These are phyloP conservation scores for Naganishia vaughanmartiniae DNA, from an alignment of 768 basidiomycete species.

Conservation along the genomic window DNA sequence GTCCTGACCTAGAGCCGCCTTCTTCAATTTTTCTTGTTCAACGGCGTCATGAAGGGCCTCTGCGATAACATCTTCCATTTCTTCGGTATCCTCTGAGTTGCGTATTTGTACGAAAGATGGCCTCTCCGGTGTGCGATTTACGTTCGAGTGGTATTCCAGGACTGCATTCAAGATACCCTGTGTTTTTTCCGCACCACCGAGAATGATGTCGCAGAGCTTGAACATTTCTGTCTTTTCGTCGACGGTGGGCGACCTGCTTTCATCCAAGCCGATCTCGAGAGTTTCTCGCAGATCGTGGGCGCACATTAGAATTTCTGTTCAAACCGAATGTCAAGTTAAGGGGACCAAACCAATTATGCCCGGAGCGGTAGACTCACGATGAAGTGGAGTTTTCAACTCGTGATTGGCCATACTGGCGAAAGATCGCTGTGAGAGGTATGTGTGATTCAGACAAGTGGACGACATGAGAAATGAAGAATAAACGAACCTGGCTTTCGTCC, in stretches of 20 bases:
- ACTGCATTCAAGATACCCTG: conserved; percentile 34
- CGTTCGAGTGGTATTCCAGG: conserved; percentile 47
- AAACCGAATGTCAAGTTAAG: neutral
- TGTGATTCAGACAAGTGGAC: conserved; percentile 13
- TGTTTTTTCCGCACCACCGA: conserved; percentile 9
- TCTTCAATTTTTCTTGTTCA: conserved; percentile 35
- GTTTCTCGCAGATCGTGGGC: conserved; percentile 18
- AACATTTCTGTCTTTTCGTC: conserved; percentile 19
- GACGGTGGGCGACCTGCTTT: neutral
- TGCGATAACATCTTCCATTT: conserved; percentile 39
- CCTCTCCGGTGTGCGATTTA: conserved; percentile 20
- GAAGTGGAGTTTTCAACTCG: conserved; percentile 47
- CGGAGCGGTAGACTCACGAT: conserved; percentile 31
- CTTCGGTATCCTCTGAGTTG: neutral
- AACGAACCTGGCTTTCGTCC: conserved; percentile 37
- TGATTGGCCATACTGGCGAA: conserved; percentile 48
- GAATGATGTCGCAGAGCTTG: conserved; percentile 10
- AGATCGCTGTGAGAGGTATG: conserved; percentile 41
- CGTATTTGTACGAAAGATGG: neutral
- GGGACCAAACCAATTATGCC: neutral
- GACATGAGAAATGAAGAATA: neutral
- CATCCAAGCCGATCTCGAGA: conserved; percentile 10
- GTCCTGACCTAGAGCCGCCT: conserved; percentile 35
- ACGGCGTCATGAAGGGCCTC: conserved; percentile 38
- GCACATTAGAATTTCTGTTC: conserved; percentile 17